Conservation (phyloP, 345 rosid genomes). For the Melaleuca quinquenervia region DNA sequence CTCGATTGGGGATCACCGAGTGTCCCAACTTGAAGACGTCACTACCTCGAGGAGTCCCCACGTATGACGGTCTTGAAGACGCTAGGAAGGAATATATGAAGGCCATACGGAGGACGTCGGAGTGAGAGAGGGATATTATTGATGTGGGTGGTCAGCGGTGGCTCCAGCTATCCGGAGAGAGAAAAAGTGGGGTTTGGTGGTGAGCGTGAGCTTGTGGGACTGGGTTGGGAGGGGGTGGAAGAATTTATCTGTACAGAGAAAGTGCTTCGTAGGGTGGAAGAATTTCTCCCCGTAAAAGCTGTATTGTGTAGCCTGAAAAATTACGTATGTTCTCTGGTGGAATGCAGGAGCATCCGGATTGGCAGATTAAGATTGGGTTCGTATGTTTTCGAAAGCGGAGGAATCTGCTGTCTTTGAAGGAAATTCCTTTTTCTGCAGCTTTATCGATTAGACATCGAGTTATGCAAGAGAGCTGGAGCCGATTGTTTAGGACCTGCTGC, state of each 20-base stretch:
- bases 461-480: neutral
- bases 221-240: neutral
- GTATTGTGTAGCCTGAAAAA: too few species aligned
- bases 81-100: too few species aligned
- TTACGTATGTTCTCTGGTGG: too few species aligned
- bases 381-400: neutral
- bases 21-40: slow-evolving; percentile 4
- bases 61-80: neutral
- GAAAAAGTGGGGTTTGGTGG: too few species aligned
- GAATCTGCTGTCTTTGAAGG: neutral
- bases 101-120: too few species aligned
- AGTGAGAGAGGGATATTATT: too few species aligned
- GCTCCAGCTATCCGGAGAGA: too few species aligned
- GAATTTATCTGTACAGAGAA: too few species aligned
- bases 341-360: neutral
- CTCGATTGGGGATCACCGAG: slow-evolving; percentile 10
- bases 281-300: too few species aligned
- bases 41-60: slow-evolving; percentile 2
- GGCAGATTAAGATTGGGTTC: neutral
- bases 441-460: neutral
- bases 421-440: neutral
- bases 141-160: too few species aligned
- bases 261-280: too few species aligned
- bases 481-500: neutral
- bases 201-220: too few species aligned